Conservation (phyloP, 306 rosid species). For the Leucaena leucocephala region DNA sequence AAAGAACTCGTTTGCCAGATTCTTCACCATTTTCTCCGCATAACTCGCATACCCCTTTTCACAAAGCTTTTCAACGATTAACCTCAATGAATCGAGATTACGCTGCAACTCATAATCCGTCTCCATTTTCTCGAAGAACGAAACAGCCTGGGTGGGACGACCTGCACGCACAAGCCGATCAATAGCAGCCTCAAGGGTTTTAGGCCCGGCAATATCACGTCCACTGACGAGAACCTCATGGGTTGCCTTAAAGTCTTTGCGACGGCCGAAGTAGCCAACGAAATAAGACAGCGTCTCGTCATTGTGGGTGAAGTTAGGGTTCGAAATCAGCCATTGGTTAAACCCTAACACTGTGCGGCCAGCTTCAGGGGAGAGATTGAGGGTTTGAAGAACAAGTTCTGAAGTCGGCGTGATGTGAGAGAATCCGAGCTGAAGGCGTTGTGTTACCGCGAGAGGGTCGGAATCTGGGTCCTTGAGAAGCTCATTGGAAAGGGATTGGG, state of each 20-base stretch:
- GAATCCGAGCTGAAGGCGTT: slow-evolving; percentile 67
- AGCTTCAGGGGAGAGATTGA: slow-evolving; percentile 63
- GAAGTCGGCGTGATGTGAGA: slow-evolving; percentile 68
- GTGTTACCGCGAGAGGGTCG: slow-evolving; percentile 53
- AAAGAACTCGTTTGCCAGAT: slow-evolving; percentile 66
- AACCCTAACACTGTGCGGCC: slow-evolving; percentile 67
- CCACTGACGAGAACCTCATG: slow-evolving; percentile 53
- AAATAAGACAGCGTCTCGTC: slow-evolving; percentile 70
- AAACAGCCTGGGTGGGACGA: slow-evolving; percentile 54
- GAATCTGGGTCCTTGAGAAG: slow-evolving; percentile 56
- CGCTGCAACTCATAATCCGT: slow-evolving; percentile 66
- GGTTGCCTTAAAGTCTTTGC: slow-evolving; percentile 77
- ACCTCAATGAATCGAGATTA: slow-evolving; percentile 48
- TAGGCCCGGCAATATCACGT: slow-evolving; percentile 47
- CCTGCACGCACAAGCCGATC: slow-evolving; percentile 75
- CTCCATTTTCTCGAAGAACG: slow-evolving; percentile 81
- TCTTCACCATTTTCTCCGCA: slow-evolving; percentile 81
- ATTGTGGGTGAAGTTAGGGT: slow-evolving; percentile 55
- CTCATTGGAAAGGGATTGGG: slow-evolving; percentile 57
- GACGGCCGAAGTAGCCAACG: slow-evolving; percentile 67
- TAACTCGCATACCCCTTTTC: slow-evolving; percentile 62
- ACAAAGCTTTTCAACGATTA: slow-evolving; percentile 74
- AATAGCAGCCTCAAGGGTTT: slow-evolving; percentile 53
- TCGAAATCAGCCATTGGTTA: slow-evolving; percentile 60
- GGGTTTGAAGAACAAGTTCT: slow-evolving; percentile 48